Conservation (phyloP, 495 filamentous ascomycete species). For the Bacidia rubella region DNA sequence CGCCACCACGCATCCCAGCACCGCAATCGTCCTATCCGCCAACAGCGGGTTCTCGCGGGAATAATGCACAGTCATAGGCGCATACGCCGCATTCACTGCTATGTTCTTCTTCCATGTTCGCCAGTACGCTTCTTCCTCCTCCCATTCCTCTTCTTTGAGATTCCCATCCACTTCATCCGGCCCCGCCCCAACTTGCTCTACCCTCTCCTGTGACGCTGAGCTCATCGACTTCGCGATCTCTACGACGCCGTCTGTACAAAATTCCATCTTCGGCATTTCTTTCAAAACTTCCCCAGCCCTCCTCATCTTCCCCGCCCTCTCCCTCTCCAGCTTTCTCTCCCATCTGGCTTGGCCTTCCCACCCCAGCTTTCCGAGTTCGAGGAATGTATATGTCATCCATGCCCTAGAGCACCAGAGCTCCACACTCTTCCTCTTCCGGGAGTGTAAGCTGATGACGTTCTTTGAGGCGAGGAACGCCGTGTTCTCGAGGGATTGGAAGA, state of each 20-base stretch:
- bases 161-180: no score
- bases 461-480: constrained; percentile 61
- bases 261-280: neutral
- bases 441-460: constrained; percentile 47
- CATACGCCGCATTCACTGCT: constrained; percentile 40
- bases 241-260: neutral
- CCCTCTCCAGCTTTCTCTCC: constrained; percentile 19
- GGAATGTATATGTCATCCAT: constrained; percentile 64
- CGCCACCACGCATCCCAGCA: constrained; percentile 52
- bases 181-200: constrained; percentile 26
- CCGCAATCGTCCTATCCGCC: constrained; percentile 43
- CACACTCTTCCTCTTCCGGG: constrained; percentile 37
- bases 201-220: no score
- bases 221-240: constrained; percentile 12
- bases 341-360: constrained; percentile 28
- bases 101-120: constrained; percentile 10
- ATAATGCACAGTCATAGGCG: constrained; percentile 65
- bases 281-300: neutral
- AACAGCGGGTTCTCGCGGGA: constrained; percentile 56
- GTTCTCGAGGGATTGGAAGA: constrained; percentile 76
- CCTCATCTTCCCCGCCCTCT: constrained; percentile 20
- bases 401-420: constrained; percentile 64
- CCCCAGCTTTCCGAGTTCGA: constrained; percentile 57
- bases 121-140: constrained; percentile 28
- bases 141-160: constrained; percentile 44